A percentile compares a stretch with the other conserved stretches of the same genome.
phyloP scores from a whole-genome alignment of 129 eudicot genomes.

The Chrysanthemum seticuspe region DNA sequence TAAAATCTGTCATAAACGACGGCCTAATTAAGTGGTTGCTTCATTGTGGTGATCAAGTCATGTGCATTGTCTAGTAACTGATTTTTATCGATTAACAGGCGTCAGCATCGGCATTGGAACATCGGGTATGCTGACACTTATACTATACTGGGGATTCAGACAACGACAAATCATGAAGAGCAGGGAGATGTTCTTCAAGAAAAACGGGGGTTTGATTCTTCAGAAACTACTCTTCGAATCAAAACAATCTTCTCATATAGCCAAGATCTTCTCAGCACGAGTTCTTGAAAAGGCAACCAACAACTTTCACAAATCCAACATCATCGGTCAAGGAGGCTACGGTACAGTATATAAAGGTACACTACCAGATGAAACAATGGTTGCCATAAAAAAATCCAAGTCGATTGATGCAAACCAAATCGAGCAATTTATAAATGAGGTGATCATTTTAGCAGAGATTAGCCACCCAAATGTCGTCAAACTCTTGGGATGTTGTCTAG shows the following conservation, averaged over 20 bases:
- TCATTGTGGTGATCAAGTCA: neutral
- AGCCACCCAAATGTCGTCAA: conserved; percentile 27
- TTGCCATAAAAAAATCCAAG: conserved; percentile 24
- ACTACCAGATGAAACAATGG: neutral
- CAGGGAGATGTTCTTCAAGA: conserved; percentile 25
- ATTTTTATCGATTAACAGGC: neutral
- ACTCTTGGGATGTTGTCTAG: conserved; percentile 33
- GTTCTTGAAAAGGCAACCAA: conserved; percentile 26
- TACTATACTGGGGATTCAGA: conserved; percentile 20
- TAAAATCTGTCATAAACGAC: neutral
- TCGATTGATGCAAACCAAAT: conserved; percentile 19
- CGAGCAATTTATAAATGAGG: conserved; percentile 33
- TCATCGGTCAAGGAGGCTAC: conserved; percentile 22
- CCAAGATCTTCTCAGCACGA: conserved; percentile 9
- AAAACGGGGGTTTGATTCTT: conserved; percentile 23
- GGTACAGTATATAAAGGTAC: conserved; percentile 25
- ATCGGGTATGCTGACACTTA: conserved; percentile 11
- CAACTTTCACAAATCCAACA: conserved; percentile 17
- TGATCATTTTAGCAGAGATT: conserved; percentile 24
- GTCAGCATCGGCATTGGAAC: conserved; percentile 15
- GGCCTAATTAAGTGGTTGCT: neutral
- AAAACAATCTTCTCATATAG: conserved; percentile 3
- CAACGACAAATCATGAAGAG: conserved; percentile 17
- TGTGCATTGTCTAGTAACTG: neutral
- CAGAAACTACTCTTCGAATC: conserved; percentile 27